Base-by-base conservation (phyloP, 208 protist genomes). In the Leishmania turanica region DNA sequence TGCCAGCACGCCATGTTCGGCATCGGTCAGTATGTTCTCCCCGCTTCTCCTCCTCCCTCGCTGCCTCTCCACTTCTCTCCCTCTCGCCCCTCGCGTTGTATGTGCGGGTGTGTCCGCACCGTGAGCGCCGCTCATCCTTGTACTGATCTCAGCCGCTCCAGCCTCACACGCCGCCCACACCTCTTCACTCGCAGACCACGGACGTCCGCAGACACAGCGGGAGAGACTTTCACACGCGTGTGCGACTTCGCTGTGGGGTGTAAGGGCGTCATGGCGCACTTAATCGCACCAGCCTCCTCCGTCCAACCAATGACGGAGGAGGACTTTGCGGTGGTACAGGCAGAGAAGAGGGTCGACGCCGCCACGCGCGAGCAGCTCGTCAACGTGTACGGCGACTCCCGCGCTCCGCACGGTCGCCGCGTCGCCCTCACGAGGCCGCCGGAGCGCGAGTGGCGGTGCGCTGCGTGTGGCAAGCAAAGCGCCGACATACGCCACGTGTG, bases 401-500 rank as follows among this genome's bases (percentile, higher is more conserved):
- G 85, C 37, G 77, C 62, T n/a, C 66, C 78, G 17, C 64, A 80
- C 15, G 45, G 70, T 13, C 71, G 78, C 24, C 73, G 70, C 24
- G 80, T 90, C 66, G 70, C 82, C 49, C 83, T 92, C 40, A 87
- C 78, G 1, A 84, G 90, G 3, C 87, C 83, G 8, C 56, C 73
- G 15, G 47, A 79, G 37, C 71, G 81, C n/a, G 70, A 54, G 27
- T 95, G 86, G 84, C 84, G 60, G 49, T 95, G 91, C 77, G 54
- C 72, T 15, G 31, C 65, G 7, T 95, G 91, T 74, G 68, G 80
- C 5, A 56, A 81, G 34, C 72, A 49, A 19, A 89, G 84, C 47
- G 75, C 37, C 47, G 91, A 95, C 45, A 88, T 91, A 34, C 91
- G 91, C 3, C 76, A 84, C 53, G 83, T 95, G 42, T 95, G 91